These are phyloP conservation scores for Physcomitrium patens DNA, from an alignment of 225 moss, liverwort and hornwort species.

Conservation along the genomic window DNA sequence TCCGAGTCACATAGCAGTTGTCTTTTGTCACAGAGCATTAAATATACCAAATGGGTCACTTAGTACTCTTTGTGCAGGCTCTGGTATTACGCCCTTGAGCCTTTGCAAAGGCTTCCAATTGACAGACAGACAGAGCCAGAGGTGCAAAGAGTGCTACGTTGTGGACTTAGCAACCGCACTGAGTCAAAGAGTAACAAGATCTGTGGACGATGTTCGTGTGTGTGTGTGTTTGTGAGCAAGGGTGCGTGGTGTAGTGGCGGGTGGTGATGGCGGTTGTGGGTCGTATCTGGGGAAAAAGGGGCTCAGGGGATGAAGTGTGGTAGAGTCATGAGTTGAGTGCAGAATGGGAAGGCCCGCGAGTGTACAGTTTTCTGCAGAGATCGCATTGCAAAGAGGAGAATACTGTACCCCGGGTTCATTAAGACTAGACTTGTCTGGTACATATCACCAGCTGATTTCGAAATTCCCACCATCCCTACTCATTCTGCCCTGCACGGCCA, in stretches of 20 bases:
- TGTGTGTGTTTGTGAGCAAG: slow-evolving; percentile 3
- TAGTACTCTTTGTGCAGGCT: slow-evolving; percentile 26
- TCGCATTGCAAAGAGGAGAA: slow-evolving; percentile 27
- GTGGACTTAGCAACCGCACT: not conserved
- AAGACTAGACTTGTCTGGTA: slow-evolving; percentile 17
- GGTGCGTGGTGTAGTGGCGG: slow-evolving; percentile 3
- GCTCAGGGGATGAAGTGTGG: not conserved
- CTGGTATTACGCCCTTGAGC: not conserved
- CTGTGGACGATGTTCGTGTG: not conserved
- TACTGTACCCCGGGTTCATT: not conserved
- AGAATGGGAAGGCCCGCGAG: slow-evolving; percentile 22
- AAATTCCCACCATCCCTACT: slow-evolving; percentile 6
- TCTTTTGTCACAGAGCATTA: slow-evolving; percentile 36
- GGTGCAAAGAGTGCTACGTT: slow-evolving; percentile 8
- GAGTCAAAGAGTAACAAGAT: slow-evolving; percentile 5
- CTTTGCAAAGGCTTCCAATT: slow-evolving; percentile 39
- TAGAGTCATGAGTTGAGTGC: slow-evolving; percentile 38
- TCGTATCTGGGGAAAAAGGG: not conserved
- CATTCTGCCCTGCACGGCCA: slow-evolving; percentile 36
- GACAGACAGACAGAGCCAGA: slow-evolving; percentile 28
- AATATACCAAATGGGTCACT: slow-evolving; percentile 35
- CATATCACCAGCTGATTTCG: slow-evolving; percentile 22
- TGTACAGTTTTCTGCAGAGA: slow-evolving; percentile 25
- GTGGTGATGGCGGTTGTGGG: slow-evolving; percentile 13
- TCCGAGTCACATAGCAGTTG: slow-evolving; percentile 32